phyloP scores from a whole-genome alignment of 2,329 filamentous ascomycete species.

The Hortaea werneckii region DNA sequence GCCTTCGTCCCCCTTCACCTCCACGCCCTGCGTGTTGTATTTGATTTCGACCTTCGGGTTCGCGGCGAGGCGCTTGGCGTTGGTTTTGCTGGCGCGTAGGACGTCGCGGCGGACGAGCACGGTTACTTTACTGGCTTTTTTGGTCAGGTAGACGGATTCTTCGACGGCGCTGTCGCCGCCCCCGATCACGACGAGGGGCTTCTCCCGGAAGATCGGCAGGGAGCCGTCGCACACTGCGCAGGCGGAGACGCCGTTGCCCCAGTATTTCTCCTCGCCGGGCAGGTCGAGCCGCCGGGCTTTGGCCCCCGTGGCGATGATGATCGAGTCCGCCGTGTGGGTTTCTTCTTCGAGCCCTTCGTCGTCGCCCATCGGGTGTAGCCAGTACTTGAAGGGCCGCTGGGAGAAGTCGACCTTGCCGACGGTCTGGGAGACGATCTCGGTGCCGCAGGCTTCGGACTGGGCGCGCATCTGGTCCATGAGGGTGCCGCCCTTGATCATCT shows the following conservation, averaged over 20 bases:
- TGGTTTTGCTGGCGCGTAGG: constrained; percentile 80
- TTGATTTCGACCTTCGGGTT: constrained; percentile 85
- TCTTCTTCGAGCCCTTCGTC: constrained; percentile 59
- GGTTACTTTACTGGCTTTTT: constrained; percentile 91
- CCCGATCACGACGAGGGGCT: constrained; percentile 89
- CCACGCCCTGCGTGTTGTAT: constrained; percentile 71
- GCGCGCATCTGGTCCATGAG: constrained; percentile 94
- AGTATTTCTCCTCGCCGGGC: constrained; percentile 85
- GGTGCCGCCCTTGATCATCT: constrained; percentile 73
- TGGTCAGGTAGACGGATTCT: constrained; percentile 93
- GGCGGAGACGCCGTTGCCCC: constrained; percentile 92
- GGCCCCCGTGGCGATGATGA: constrained; percentile 93
- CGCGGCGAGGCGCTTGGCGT: constrained; percentile 71
- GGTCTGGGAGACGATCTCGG: constrained; percentile 86
- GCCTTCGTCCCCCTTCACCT: constrained; percentile 76
- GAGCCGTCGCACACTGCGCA: constrained; percentile 97
- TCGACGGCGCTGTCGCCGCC: constrained; percentile 95
- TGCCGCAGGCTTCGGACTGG: constrained; percentile 87
- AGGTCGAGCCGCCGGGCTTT: constrained; percentile 77
- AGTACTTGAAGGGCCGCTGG: constrained; percentile 79
- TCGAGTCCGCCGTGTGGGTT: constrained; percentile 72
- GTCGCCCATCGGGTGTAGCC: constrained; percentile 65
- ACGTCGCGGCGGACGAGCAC: constrained; percentile 83
- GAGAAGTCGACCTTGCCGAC: constrained; percentile 81
- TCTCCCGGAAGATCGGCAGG: constrained; percentile 93